Evolutionary conservation across 768 basidiomycete genomes (phyloP).

Genomic region (Myochromella boudieri): DNA sequence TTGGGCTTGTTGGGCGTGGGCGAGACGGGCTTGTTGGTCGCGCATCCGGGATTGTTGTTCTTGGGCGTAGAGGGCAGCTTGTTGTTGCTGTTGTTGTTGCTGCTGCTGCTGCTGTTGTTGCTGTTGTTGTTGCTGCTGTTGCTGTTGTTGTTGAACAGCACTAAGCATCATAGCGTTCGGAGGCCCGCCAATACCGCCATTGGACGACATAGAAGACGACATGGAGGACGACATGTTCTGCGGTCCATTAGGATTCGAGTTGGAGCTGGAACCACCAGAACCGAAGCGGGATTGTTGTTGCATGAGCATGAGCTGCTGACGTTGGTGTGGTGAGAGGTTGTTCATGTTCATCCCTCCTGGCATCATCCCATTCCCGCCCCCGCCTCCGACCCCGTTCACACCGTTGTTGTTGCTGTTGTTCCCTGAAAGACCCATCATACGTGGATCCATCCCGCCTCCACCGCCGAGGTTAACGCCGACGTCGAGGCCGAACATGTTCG

Average conservation of each 20-base stretch:
- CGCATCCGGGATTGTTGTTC: conserved; percentile 21
- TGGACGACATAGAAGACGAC: too few relatives aligned
- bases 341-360: conserved; percentile 28
- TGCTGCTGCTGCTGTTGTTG: conserved; percentile 29
- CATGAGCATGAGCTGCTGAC: conserved; percentile 40
- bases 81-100: conserved; percentile 33
- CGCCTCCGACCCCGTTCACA: not conserved
- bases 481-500: conserved; percentile 23
- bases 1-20: conserved; percentile 21
- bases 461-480: conserved; percentile 18
- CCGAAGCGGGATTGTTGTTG: conserved; percentile 29
- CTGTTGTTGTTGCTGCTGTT: conserved; percentile 34
- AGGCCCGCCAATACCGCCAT: too few relatives aligned
- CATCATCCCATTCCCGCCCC: conserved; percentile 20
- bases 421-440: conserved; percentile 19
- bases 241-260: not conserved
- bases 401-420: not conserved
- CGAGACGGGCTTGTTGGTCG: conserved; percentile 18
- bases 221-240: too few relatives aligned
- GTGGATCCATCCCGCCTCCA: conserved; percentile 32
- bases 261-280: conserved; percentile 12
- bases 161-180: conserved; percentile 20
- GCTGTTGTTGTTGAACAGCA: not conserved
- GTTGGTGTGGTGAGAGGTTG: conserved; percentile 39
- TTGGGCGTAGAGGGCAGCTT: conserved; percentile 17